Conservation (phyloP, 2,329 filamentous ascomycete genomes). For the Grosmannia clavigera region DNA sequence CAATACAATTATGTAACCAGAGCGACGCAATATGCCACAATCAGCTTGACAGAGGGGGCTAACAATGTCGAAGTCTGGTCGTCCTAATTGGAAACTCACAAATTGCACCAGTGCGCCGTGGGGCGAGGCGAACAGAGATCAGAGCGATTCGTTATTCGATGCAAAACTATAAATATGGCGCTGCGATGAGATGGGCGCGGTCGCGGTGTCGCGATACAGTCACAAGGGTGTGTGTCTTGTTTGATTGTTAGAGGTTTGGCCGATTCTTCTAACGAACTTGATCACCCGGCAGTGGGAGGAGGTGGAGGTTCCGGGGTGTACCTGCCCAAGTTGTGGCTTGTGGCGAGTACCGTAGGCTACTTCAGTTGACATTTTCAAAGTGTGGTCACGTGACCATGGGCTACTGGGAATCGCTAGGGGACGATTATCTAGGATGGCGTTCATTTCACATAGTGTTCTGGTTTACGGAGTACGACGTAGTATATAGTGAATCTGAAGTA, state of each 20-base stretch:
- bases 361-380: neutral
- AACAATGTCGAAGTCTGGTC: neutral
- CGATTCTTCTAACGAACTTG: constrained; percentile 8
- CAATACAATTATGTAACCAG: neutral
- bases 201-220: neutral
- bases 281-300: constrained; percentile 9
- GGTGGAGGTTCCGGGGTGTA: constrained; percentile 13
- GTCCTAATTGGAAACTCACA: constrained; percentile 1
- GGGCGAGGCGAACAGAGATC: neutral
- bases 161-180: neutral
- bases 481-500: no score
- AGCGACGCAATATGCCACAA: neutral
- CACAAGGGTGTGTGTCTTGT: neutral
- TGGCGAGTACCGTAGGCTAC: constrained; percentile 11
- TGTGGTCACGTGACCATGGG: neutral
- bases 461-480: neutral
- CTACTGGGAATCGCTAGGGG: no score
- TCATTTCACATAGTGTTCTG: neutral
- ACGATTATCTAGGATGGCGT: no score
- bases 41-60: neutral
- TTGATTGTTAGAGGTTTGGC: constrained; percentile 6
- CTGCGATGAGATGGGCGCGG: neutral
- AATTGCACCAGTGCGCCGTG: neutral
- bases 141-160: neutral
- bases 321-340: constrained; percentile 8